Base-by-base conservation (phyloP, 352 stramenopile species). In the Globisporangium echinulatum region DNA sequence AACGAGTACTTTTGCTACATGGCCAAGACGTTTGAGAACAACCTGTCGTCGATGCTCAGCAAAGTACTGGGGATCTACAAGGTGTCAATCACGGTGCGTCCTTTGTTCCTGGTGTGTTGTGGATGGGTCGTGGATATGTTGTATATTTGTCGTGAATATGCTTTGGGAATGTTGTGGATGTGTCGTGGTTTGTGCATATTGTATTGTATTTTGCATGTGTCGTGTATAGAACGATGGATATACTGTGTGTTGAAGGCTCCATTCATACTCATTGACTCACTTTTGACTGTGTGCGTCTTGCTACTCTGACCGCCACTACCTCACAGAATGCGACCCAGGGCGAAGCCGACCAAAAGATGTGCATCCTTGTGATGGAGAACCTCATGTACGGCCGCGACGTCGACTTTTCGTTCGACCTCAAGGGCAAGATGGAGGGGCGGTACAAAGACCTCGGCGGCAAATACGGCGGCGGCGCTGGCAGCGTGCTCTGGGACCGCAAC, bases 1-100 rank as follows among this genome's bases (percentile, higher is more conserved):
- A 91, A 90, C 66, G 85, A 92, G 56, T 96, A 96, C 60, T 96
- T 96, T 57, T 76, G 78, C 55, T 94, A 96, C 69, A 90, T 96
- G 80, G 86, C 84, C 2, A 93, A 91, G 59, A 90, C 82, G 7
- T 91, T 95, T 40, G 82, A 95, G 54, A 79, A 93, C 59, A 86
- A 91, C 51, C 39, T 92, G 49, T 92, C 83, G 10, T 93, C 83
- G 1, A 95, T 95, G 85, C 70, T 95, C 19, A 92, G 82, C 52
- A 95, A 95, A 67, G 84, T 93, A 40, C 74, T 95, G 0, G 85
- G 85, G 0, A 87, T 93, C 52, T 95, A 95, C 74, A 93, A 93
- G 61, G 76, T 93, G 2, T 84, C 81, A 1, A 91, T 90, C 49
- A 82, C 78, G 37, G 78, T 79, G 46, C 65, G 63, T 58, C 11